Base-by-base conservation (phyloP, 169 alveolate species). In the Plasmodium coatneyi region DNA sequence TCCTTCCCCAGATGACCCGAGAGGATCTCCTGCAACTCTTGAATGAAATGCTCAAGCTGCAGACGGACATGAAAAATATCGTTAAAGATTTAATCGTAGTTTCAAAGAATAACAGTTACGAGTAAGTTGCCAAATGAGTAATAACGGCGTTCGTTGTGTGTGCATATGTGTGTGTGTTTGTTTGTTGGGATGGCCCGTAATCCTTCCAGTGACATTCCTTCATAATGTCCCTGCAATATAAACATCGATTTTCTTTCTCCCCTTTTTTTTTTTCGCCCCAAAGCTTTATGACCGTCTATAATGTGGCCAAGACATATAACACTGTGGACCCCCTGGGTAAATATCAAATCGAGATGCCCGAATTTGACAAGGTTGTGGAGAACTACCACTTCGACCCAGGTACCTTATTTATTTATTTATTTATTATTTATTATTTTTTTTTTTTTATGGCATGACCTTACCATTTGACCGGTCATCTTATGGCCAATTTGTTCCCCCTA, bases 51-150 rank as follows among this genome's bases (percentile, higher is more conserved):
- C 89, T 94, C 32, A 94, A 80, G 49, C 79, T 95, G 41, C 98
- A 97, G 78, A 96, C 96, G 36, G 92, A 93, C 76, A 92, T 96
- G 41, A 97, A 96, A 93, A 91, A 87, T 41, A 76, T 97, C 30
- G 95, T 97, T 90, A 80, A 84, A 54, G 66, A 72, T 10, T 71
- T 97, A 49, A 95, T 95, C 46, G 90, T 71, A 41, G 96, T 87
- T 10, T 71, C 96, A 80, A 92, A 95, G 34, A 80, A 71, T 19
- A 82, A 78, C 70, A 84, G 83, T 54, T 93, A 92, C 71, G 94
- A 89, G 93, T 84, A 72, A 74, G 93, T 72, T 30, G 16, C 9
- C n/a, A 39, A 19, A n/a, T n/a, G 34, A 56, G 34, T 10, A 60
- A 22, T 19, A 16, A n/a, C 4, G 74, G 9, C 30, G 2, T 60